Conservation (phyloP, 805 yeast species). For the Yarrowia yakushimensis region DNA sequence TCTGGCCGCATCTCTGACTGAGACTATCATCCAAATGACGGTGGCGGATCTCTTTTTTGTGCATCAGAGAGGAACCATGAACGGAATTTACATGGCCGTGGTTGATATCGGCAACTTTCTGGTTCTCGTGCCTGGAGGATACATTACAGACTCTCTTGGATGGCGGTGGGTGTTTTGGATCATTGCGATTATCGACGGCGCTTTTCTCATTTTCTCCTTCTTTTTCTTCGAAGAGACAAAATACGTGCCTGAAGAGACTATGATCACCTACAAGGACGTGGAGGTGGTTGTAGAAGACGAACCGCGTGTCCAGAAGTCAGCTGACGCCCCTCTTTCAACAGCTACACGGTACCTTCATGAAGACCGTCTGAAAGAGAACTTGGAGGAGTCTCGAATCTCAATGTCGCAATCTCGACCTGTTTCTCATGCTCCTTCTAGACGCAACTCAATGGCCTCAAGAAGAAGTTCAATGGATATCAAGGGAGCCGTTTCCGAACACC, state of each 20-base stretch:
- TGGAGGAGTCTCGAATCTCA: not conserved
- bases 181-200: slow-evolving; percentile 30
- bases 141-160: slow-evolving; percentile 31
- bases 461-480: slow-evolving; percentile 9
- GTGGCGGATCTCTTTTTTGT: slow-evolving; percentile 32
- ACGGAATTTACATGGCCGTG: slow-evolving; percentile 32
- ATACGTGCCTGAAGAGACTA: slow-evolving; percentile 16
- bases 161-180: slow-evolving; percentile 35
- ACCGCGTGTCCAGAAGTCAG: not conserved
- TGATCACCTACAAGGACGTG: slow-evolving; percentile 4
- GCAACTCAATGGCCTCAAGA: slow-evolving; percentile 6
- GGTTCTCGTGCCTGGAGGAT: slow-evolving; percentile 32
- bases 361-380: not conserved
- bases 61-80: slow-evolving; percentile 33
- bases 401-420: slow-evolving; percentile 9
- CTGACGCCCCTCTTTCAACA: slow-evolving; percentile 16
- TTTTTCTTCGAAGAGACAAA: slow-evolving; percentile 32
- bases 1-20: slow-evolving; percentile 23
- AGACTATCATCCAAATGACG: slow-evolving; percentile 31
- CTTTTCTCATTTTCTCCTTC: slow-evolving; percentile 26
- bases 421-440: too few species aligned
- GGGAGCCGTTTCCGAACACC: not conserved
- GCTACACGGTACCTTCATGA: slow-evolving; percentile 3
- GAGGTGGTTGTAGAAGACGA: not conserved
- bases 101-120: slow-evolving; percentile 32